phyloP scores from a whole-genome alignment of 176 grass and related monocot genomes.

The Oryza meridionalis region DNA sequence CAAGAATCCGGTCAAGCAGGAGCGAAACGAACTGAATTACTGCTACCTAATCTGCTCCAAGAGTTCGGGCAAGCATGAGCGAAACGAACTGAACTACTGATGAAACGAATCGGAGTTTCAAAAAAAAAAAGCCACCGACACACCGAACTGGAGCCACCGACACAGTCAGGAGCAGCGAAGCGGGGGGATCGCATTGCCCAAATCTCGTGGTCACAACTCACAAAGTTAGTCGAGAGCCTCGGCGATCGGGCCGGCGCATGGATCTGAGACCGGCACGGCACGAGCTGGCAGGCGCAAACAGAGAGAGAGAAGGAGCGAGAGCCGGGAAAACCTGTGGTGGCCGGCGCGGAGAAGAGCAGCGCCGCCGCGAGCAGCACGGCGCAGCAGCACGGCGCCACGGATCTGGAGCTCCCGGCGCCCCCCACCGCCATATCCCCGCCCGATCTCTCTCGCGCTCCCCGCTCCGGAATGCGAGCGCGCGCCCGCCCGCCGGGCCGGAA shows the following conservation, averaged over 20 bases:
- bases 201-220: not conserved
- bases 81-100: too few species aligned
- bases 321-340: constrained; percentile 41
- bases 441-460: constrained; percentile 11
- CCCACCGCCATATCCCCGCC: constrained; percentile 48
- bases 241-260: constrained; percentile 28
- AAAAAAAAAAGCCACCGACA: constrained; percentile 41
- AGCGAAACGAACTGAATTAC: not conserved
- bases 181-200: constrained; percentile 24
- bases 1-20: not conserved
- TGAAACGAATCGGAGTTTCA: not conserved
- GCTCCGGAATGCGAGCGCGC: too few species aligned
- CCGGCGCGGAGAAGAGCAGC: constrained; percentile 53
- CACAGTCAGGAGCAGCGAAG: not conserved
- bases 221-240: not conserved
- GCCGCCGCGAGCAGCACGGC: constrained; percentile 49
- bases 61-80: not conserved
- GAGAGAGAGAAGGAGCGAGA: too few species aligned
- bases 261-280: constrained; percentile 6
- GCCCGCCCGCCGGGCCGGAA: too few species aligned
- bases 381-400: constrained; percentile 51
- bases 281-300: too few species aligned
- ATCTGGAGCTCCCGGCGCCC: constrained; percentile 34
- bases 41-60: not conserved
- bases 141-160: constrained; percentile 30